A percentile compares a stretch with the other conserved stretches of the same genome.
These are phyloP conservation scores for Cyberlindnera veronae DNA, from an alignment of 805 yeast species.

Conservation along the genomic window DNA sequence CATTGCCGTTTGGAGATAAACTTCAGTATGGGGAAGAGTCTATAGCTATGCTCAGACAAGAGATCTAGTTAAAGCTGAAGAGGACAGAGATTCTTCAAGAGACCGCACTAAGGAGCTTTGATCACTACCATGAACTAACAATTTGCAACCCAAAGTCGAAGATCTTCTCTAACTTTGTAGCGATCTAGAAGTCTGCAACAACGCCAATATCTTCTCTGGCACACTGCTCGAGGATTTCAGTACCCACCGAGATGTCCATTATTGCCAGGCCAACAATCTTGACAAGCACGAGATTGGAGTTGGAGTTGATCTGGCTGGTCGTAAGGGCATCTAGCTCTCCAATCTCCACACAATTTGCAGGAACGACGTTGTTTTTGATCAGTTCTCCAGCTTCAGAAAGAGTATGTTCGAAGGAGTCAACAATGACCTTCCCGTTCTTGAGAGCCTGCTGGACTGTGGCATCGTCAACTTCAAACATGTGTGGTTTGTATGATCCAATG, in stretches of 20 bases:
- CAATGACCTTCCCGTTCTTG: slow-evolving; percentile 43
- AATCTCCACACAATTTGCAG: slow-evolving; percentile 43
- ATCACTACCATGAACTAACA: no score
- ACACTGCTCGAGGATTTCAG: slow-evolving; percentile 35
- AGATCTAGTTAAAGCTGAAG: no score
- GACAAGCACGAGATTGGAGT: slow-evolving; percentile 38
- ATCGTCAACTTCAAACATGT: slow-evolving; percentile 59
- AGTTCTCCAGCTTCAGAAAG: slow-evolving; percentile 64
- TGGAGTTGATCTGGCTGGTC: slow-evolving; percentile 8
- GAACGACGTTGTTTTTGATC: slow-evolving; percentile 40
- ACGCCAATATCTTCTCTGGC: slow-evolving; percentile 28
- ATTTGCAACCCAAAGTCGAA: no score
- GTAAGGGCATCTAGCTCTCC: slow-evolving; percentile 34
- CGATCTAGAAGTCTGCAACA: slow-evolving; percentile 18
- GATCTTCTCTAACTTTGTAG: no score
- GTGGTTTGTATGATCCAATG: slow-evolving; percentile 67
- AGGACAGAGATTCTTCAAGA: no score
- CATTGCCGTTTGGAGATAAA: no score
- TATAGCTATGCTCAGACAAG: no score
- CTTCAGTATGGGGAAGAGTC: no score
- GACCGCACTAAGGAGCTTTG: no score
- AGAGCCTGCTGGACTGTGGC: slow-evolving; percentile 35
- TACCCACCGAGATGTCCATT: slow-evolving; percentile 59
- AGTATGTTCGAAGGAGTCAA: slow-evolving; percentile 57
- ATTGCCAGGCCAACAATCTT: slow-evolving; percentile 62